A percentile compares a stretch with the other conserved stretches of the same genome.
phyloP scores from a whole-genome alignment of 306 rosid genomes.

The Fragaria ananassa region DNA sequence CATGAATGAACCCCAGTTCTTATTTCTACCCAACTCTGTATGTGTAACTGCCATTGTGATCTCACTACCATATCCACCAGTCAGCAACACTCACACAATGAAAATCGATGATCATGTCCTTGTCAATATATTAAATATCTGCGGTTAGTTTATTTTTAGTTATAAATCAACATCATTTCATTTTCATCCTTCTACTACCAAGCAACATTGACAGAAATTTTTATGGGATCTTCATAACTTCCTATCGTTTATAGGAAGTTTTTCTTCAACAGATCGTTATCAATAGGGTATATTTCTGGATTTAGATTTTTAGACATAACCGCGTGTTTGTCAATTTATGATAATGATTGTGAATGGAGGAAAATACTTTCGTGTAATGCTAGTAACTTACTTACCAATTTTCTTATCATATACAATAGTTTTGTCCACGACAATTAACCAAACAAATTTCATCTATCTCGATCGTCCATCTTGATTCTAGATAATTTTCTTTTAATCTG shows the following conservation, averaged over 20 bases:
- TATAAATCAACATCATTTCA: not conserved
- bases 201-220: not conserved
- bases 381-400: no score
- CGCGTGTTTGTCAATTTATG: not conserved
- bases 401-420: no score
- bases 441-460: not conserved
- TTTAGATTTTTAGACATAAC: not conserved
- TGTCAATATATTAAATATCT: not conserved
- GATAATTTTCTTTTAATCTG: no score
- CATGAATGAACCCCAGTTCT: not conserved
- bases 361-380: not conserved
- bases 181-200: not conserved
- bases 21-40: not conserved
- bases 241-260: not conserved
- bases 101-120: not conserved
- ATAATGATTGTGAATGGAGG: not conserved
- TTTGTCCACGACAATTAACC: not conserved
- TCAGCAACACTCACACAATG: conserved; percentile 7
- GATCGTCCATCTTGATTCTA: no score
- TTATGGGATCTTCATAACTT: not conserved
- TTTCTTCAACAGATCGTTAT: not conserved
- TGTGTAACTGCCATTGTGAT: not conserved
- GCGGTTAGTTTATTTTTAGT: not conserved
- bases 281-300: not conserved
- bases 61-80: not conserved